phyloP scores from a whole-genome alignment of 2,329 filamentous ascomycete genomes.

The Eurotiales sp. region DNA sequence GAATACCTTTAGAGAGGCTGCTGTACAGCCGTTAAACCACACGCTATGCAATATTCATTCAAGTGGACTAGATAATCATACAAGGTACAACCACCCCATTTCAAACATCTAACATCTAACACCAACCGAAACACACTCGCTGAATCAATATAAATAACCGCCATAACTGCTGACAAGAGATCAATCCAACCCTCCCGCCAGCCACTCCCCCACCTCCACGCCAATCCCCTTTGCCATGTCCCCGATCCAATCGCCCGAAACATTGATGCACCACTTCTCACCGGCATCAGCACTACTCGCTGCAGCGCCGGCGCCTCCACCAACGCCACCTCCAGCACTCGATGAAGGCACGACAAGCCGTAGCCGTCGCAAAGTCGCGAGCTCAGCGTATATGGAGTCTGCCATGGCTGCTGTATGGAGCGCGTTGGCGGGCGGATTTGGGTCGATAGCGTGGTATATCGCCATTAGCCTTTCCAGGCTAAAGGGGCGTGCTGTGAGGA shows the following conservation, averaged over 20 bases:
- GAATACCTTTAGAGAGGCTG: too few species aligned
- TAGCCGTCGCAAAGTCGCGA: constrained; percentile 45
- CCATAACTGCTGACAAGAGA: too few species aligned
- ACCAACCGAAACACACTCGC: neutral
- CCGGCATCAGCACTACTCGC: constrained; percentile 36
- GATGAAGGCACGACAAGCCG: constrained; percentile 44
- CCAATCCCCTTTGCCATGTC: constrained; percentile 43
- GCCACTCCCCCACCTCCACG: constrained; percentile 44
- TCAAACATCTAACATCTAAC: too few species aligned
- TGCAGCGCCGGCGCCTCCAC: constrained; percentile 19
- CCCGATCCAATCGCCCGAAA: constrained; percentile 45
- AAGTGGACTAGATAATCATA: too few species aligned
- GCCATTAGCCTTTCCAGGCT: constrained; percentile 45
- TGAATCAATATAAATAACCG: neutral
- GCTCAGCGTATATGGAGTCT: constrained; percentile 43
- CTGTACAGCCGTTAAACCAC: too few species aligned
- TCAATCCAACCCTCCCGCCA: constrained; percentile 37
- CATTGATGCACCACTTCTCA: constrained; percentile 48
- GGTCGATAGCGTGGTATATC: constrained; percentile 47
- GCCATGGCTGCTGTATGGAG: constrained; percentile 34
- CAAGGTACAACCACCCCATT: too few species aligned
- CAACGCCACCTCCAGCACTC: constrained; percentile 26
- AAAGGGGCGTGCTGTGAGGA: constrained; percentile 41
- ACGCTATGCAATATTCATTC: too few species aligned
- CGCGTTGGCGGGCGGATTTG: constrained; percentile 40